Conservation (phyloP, 371 early-diverging fungal species). For the Amoeboaphelidium protococcarum region DNA sequence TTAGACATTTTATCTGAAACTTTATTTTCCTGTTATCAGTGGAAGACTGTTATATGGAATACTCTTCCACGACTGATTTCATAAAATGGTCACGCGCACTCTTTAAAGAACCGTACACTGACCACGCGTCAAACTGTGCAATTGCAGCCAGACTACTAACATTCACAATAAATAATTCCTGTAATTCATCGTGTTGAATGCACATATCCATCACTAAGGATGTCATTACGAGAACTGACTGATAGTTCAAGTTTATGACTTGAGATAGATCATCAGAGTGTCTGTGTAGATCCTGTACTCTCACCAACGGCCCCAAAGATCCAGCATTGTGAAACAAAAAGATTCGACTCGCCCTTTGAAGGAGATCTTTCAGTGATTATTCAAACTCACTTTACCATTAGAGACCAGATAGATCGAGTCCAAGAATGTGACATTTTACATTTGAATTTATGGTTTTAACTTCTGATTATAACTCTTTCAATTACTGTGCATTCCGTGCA, state of each 20-base stretch:
- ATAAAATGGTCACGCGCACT: slow-evolving; percentile 38
- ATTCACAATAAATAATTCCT: slow-evolving; percentile 29
- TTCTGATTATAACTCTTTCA: not conserved
- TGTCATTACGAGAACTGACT: slow-evolving; percentile 10
- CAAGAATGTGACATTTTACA: not conserved
- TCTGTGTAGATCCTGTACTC: slow-evolving; percentile 20
- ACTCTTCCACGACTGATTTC: slow-evolving; percentile 3
- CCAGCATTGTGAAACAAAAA: slow-evolving; percentile 57
- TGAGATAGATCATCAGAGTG: slow-evolving; percentile 15
- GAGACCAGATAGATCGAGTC: too few species aligned
- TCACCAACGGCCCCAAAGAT: slow-evolving; percentile 31
- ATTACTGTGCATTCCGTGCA: not conserved
- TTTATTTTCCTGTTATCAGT: slow-evolving; percentile 5
- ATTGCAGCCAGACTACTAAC: slow-evolving; percentile 62
- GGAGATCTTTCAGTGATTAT: not conserved
- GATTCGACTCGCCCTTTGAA: slow-evolving; percentile 2
- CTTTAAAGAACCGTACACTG: slow-evolving; percentile 57
- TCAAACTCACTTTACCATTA: too few species aligned
- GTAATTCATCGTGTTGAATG: slow-evolving; percentile 4
- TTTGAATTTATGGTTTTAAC: not conserved
- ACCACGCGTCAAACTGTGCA: slow-evolving; percentile 45
- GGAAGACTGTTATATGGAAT: not conserved
- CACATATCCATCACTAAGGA: slow-evolving; percentile 13
- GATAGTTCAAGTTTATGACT: slow-evolving; percentile 6
- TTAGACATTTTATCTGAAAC: slow-evolving; percentile 27